Conservation (phyloP, 192 early-diverging fungal genomes). For the Ramicandelaber brevisporus region DNA sequence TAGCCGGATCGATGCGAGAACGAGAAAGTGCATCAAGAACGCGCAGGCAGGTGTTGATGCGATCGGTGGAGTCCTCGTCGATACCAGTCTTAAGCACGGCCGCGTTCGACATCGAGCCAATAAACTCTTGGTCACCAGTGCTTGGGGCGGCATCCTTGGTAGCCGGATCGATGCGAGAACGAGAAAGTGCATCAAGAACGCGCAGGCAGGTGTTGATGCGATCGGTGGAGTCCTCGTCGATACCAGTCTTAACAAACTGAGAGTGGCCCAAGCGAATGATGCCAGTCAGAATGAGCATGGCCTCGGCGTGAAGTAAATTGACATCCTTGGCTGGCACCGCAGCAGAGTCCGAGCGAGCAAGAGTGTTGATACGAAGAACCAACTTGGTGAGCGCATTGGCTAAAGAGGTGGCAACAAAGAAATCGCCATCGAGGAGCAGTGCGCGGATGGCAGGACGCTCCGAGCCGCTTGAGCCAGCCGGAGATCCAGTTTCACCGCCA, state of each 20-base stretch:
- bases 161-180: slow-evolving; percentile 23
- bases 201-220: slow-evolving; percentile 73
- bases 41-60: slow-evolving; percentile 33
- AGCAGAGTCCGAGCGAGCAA: slow-evolving; percentile 1
- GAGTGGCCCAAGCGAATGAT: slow-evolving; percentile 84
- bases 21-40: slow-evolving; percentile 37
- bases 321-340: slow-evolving; percentile 15
- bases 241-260: slow-evolving; percentile 51
- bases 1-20: slow-evolving; percentile 28
- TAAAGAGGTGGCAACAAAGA: slow-evolving; percentile 72
- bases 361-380: slow-evolving; percentile 38
- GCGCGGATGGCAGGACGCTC: slow-evolving; percentile 20
- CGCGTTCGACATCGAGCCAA: slow-evolving; percentile 21
- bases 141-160: slow-evolving; percentile 29
- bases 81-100: slow-evolving; percentile 48
- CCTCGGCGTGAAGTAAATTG: slow-evolving; percentile 81
- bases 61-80: slow-evolving; percentile 8
- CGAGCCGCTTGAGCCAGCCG: slow-evolving; percentile 19
- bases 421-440: slow-evolving; percentile 79
- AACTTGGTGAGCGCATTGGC: slow-evolving; percentile 77
- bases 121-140: slow-evolving; percentile 23
- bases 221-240: slow-evolving; percentile 93
- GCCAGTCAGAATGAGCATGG: slow-evolving; percentile 93
- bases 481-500: slow-evolving; percentile 22
- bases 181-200: slow-evolving; percentile 38